phyloP scores from a whole-genome alignment of 805 yeast genomes.

The Kodamaea jinghongensis region DNA sequence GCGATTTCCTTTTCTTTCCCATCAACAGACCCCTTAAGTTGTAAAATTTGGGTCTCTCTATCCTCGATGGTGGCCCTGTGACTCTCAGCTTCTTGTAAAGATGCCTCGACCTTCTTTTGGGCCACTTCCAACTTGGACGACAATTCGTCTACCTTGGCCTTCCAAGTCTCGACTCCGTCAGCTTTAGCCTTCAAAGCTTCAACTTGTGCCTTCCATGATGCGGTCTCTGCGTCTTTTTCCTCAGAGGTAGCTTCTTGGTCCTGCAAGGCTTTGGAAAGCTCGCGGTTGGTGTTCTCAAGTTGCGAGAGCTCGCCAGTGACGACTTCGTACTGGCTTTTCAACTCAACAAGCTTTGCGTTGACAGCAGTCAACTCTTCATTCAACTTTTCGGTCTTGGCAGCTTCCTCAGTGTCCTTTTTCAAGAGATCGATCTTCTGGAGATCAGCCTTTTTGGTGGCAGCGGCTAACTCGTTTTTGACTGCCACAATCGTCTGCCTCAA shows the following conservation, averaged over 20 bases:
- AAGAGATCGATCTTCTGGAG: neutral
- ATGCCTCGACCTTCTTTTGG: too few species aligned
- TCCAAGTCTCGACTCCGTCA: neutral
- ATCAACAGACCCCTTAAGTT: too few species aligned
- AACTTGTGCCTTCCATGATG: too few species aligned
- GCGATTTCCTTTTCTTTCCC: too few species aligned
- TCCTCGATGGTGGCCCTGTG: neutral
- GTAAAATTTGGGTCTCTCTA: neutral
- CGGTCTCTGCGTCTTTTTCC: too few species aligned
- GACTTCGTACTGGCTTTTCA: neutral
- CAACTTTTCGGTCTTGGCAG: slow-evolving; percentile 1
- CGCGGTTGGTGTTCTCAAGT: too few species aligned
- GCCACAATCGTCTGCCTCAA: slow-evolving; percentile 6
- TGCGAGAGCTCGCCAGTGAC: neutral
- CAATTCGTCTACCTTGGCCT: neutral
- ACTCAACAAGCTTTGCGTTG: neutral
- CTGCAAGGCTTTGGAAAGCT: too few species aligned
- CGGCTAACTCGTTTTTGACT: neutral
- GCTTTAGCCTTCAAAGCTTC: neutral
- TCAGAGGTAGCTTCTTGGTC: too few species aligned
- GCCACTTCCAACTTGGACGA: neutral
- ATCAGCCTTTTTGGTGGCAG: slow-evolving; percentile 1
- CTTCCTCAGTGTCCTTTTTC: neutral
- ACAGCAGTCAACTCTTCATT: slow-evolving; percentile 2
- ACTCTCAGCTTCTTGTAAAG: too few species aligned